Evolutionary conservation across 2,329 filamentous ascomycete genomes (phyloP).

Genomic region (Cladosporium sp.): DNA sequence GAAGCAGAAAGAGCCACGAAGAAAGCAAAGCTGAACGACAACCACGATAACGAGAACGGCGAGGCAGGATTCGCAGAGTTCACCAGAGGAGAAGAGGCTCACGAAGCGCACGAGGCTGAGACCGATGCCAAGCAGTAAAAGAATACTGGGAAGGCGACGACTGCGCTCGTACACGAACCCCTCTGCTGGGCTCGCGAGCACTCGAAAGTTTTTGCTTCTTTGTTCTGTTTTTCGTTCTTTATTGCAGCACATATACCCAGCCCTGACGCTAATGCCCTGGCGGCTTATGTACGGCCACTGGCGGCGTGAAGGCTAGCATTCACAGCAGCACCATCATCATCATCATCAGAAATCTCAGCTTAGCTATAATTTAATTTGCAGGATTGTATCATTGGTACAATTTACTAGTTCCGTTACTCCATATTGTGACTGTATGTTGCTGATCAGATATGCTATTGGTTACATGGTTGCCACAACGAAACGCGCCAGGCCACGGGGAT

Average conservation of each 20-base stretch:
- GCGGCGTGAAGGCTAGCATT: neutral
- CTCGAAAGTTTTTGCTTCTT: neutral
- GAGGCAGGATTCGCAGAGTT: slow-evolving; percentile 14
- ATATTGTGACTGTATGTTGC: too few relatives aligned
- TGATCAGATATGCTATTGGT: too few relatives aligned
- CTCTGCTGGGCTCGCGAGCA: neutral
- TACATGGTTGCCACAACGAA: too few relatives aligned
- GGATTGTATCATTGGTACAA: neutral
- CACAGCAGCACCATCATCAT: neutral
- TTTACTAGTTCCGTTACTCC: neutral
- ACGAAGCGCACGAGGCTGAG: neutral
- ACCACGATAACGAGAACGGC: slow-evolving; percentile 1
- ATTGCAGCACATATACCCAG: slow-evolving; percentile 14
- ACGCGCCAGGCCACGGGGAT: neutral
- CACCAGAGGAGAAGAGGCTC: slow-evolving; percentile 13
- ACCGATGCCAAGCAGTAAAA: neutral
- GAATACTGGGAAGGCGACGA: neutral
- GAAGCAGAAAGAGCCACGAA: slow-evolving; percentile 6
- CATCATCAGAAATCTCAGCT: slow-evolving; percentile 1
- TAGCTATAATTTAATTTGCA: neutral
- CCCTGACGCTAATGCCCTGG: slow-evolving; percentile 2
- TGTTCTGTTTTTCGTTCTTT: neutral
- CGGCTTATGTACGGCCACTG: neutral
- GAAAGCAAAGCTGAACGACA: slow-evolving; percentile 5
- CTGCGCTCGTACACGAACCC: neutral